A percentile compares a stretch with the other conserved stretches of the same genome.
Evolutionary conservation across 1,284 basidiomycete species (phyloP).

Genomic region (Apiotrichum laibachii): DNA sequence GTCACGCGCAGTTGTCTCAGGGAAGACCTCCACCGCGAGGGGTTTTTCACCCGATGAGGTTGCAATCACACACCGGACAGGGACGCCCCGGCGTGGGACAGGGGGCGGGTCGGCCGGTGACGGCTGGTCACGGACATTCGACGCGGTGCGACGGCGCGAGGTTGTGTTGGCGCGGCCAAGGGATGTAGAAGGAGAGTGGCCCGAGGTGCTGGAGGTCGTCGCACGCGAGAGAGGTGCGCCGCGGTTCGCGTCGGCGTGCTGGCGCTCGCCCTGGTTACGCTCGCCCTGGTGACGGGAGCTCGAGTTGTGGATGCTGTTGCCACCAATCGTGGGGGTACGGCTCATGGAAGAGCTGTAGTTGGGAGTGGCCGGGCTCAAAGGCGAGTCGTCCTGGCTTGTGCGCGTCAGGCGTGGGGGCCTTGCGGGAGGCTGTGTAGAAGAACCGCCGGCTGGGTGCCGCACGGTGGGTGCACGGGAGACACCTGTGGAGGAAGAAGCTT

Average conservation of each 20-base stretch:
- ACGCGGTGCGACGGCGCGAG: background rate
- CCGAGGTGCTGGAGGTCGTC: background rate
- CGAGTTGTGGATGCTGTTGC: background rate
- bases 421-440: background rate
- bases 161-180: conserved; percentile 11
- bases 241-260: background rate
- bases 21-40: conserved; percentile 35
- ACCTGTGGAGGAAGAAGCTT: background rate
- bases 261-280: background rate
- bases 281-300: too few species aligned
- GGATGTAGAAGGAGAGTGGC: conserved; percentile 1
- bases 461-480: background rate
- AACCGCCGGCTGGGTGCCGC: background rate
- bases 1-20: conserved; percentile 39
- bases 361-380: background rate
- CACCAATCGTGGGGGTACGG: conserved; percentile 2
- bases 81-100: background rate
- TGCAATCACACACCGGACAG: conserved; percentile 15
- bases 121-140: background rate
- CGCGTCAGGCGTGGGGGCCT: background rate
- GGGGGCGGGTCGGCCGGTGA: conserved; percentile 11
- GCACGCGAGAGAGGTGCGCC: conserved; percentile 3
- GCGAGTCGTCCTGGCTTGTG: background rate
- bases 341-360: conserved; percentile 1
- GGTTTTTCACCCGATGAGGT: conserved; percentile 2